Evolutionary conservation across 768 basidiomycete species (phyloP).

Genomic region (Kwoniella heveanensis): DNA sequence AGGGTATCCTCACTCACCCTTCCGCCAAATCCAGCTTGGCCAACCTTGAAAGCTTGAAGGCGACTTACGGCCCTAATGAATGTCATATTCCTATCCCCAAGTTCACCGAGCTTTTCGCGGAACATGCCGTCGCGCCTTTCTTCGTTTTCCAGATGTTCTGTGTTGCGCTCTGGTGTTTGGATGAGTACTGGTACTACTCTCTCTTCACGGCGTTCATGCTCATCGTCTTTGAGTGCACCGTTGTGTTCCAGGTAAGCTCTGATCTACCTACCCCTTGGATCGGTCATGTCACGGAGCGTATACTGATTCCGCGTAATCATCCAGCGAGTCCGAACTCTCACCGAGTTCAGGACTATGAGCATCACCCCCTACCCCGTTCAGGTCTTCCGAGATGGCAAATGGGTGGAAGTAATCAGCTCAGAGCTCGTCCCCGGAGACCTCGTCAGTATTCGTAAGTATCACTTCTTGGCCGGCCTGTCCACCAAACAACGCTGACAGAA

Average conservation of each 20-base stretch:
- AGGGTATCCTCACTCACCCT: conserved; percentile 60
- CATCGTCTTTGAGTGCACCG: conserved; percentile 96
- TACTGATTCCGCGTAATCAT: not conserved
- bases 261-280: too few species aligned
- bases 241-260: conserved; percentile 86
- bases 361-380: conserved; percentile 86
- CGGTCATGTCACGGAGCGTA: too few species aligned
- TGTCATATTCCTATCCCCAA: conserved; percentile 97
- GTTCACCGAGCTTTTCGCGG: conserved; percentile 84
- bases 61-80: conserved; percentile 86
- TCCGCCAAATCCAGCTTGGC: conserved; percentile 35
- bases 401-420: conserved; percentile 79
- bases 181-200: conserved; percentile 98
- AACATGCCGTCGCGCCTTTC: conserved; percentile 98
- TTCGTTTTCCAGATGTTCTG: conserved; percentile 99
- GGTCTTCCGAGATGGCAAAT: conserved; percentile 73
- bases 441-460: conserved; percentile 70
- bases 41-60: conserved; percentile 62
- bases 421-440: conserved; percentile 89
- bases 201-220: conserved; percentile 99
- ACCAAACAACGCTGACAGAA: not conserved
- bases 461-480: not conserved
- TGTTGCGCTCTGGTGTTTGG: conserved; percentile 93
- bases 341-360: conserved; percentile 96
- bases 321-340: conserved; percentile 87